Base-by-base conservation (phyloP, 2,329 filamentous ascomycete genomes). In the Fusarium beomiforme region DNA sequence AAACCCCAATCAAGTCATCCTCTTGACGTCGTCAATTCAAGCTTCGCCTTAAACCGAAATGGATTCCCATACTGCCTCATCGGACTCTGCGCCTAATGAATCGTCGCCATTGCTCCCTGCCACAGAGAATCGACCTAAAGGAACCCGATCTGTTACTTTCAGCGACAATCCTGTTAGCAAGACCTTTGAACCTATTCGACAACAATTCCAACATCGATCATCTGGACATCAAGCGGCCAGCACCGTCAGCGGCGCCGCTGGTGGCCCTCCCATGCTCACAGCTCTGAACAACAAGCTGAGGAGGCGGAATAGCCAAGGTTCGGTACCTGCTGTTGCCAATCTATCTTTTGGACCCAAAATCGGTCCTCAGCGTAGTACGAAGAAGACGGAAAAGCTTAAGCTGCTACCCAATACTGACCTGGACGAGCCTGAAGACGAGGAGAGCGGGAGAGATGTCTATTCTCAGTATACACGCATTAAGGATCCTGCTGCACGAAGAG, bases 391-490 rank as follows among this genome's bases (percentile, higher is more conserved):
- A 84, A 99, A 99, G 84, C 87, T 99, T 67, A 99, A 99, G 83
- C 88, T 99, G n/a, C 85, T 99, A 19, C 96, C 96, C 2, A 96
- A 96, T 78, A 94, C 95, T 0, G 93, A 97, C 64, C 87, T 93
- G 46, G 93, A 89, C 37, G 92, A 93, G 29, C 93, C 95, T 44
- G 90, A 86, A 74, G 85, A 98, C 69, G 95, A 97, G 77, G 95
- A 98, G 81, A 96, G 93, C 77, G 94, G 95, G 13, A 87, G 95
- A 71, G 96, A 99, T 79, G 96, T 99, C 34, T 99, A 99, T 83
- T 95, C 95, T 29, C 96, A 99, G 80, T 98, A 98, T 80, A 97
- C 95, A 12, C 89, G 96, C 46, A 99, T 99, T 83, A 98, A 98
- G 81, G 96, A 99, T 78, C 95, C 95, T 1, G 97, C 92, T 1